Conservation (phyloP, 164 flowering plant genomes). For the Sextonia rubra region DNA sequence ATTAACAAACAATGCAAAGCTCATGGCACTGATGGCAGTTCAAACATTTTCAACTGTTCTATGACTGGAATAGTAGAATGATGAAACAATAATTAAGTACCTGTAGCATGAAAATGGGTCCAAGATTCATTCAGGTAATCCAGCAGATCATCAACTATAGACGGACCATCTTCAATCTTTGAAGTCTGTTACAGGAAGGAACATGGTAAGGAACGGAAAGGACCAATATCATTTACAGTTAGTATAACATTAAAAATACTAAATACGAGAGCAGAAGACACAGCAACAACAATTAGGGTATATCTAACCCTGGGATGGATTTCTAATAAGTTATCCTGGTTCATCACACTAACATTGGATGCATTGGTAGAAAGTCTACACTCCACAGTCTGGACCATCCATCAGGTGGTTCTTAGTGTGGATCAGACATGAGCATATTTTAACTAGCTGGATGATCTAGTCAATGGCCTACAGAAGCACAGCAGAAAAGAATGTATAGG, state of each 20-base stretch:
- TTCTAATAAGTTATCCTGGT: background rate
- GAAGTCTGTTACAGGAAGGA: constrained; percentile 13
- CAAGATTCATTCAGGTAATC: constrained; percentile 91
- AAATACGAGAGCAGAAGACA: background rate
- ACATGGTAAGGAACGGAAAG: background rate
- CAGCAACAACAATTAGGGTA: background rate
- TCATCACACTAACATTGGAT: background rate
- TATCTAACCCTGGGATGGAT: background rate
- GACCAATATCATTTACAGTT: background rate
- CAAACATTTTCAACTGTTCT: background rate
- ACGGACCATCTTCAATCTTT: constrained; percentile 24
- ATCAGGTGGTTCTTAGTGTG: background rate
- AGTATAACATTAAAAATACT: no score
- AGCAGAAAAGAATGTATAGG: background rate
- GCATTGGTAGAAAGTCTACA: background rate
- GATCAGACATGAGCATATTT: background rate
- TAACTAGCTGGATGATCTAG: background rate
- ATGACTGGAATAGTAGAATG: background rate
- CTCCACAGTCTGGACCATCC: background rate
- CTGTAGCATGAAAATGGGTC: constrained; percentile 97
- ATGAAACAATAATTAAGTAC: constrained; percentile 21
- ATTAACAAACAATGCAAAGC: no score
- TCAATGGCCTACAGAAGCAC: background rate
- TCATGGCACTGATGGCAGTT: no score
- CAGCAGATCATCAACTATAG: constrained; percentile 71